Conservation (phyloP, 1,284 basidiomycete genomes). For the Pascua sp. region DNA sequence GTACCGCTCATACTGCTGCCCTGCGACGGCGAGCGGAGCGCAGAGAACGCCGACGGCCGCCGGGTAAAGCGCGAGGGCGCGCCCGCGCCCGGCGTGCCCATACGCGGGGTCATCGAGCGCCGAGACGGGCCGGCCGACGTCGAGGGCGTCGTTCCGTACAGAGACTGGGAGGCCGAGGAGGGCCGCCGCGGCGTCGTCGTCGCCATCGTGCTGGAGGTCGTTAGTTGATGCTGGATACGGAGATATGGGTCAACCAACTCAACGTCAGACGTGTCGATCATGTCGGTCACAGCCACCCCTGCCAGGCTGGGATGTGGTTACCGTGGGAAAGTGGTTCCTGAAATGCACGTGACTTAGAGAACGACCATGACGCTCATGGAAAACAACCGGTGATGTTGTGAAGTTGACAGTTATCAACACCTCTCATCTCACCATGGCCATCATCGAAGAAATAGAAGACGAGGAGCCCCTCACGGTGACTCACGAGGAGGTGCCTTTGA, state of each 20-base stretch:
- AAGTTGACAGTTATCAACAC: not conserved
- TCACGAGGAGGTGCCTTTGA: conserved; percentile 9
- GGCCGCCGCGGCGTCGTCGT: conserved; percentile 1
- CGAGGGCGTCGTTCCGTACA: not conserved
- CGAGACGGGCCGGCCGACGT: not conserved
- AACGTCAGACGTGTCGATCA: not conserved
- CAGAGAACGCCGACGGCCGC: conserved; percentile 2
- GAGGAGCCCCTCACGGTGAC: conserved; percentile 22
- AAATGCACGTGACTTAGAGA: not conserved
- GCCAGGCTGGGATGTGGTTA: not conserved
- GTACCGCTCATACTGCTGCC: conserved; percentile 1
- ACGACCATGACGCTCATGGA: not conserved
- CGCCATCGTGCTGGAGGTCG: not conserved
- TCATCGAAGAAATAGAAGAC: conserved; percentile 34
- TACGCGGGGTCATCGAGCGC: not conserved
- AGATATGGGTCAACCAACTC: not conserved
- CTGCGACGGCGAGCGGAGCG: not conserved
- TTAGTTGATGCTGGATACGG: not conserved
- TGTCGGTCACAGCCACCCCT: too few relatives aligned
- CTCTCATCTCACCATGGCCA: conserved; percentile 25
- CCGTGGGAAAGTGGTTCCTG: conserved; percentile 13
- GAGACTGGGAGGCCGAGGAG: not conserved
- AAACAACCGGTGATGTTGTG: not conserved
- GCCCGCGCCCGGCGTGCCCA: not conserved
- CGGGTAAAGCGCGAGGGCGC: not conserved